These are phyloP conservation scores for Salinomyces thailandicus DNA, from an alignment of 2,329 filamentous ascomycete species.

Conservation along the genomic window DNA sequence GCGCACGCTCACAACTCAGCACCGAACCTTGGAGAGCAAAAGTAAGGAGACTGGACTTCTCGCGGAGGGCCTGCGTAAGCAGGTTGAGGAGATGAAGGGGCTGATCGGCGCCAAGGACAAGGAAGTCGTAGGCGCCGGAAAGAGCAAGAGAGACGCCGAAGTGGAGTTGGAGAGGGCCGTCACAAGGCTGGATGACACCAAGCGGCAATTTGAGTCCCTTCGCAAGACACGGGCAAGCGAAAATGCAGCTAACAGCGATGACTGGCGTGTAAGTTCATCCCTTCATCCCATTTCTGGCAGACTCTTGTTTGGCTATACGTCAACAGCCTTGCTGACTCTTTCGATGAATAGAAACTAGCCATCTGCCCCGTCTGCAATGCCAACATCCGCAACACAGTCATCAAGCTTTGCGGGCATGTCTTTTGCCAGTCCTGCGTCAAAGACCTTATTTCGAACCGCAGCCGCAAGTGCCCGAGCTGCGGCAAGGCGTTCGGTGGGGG, in stretches of 20 bases:
- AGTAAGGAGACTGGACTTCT: conserved; percentile 59
- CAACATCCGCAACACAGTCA: conserved; percentile 85
- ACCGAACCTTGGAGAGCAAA: conserved; percentile 63
- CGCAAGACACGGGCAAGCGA: conserved; percentile 59
- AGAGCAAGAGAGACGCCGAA: conserved; percentile 50
- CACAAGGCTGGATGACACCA: conserved; percentile 62
- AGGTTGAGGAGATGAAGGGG: conserved; percentile 66
- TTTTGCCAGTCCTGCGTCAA: conserved; percentile 90
- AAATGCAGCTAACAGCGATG: conserved; percentile 62
- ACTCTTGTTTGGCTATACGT: background rate
- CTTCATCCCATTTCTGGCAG: background rate
- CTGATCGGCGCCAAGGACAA: conserved; percentile 67
- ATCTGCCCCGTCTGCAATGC: conserved; percentile 87
- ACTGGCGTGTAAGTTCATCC: conserved; percentile 65
- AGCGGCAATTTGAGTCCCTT: conserved; percentile 77
- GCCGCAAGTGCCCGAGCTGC: conserved; percentile 92
- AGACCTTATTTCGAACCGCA: conserved; percentile 76
- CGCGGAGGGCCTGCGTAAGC: conserved; percentile 61
- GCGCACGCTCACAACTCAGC: conserved; percentile 57
- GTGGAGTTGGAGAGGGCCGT: conserved; percentile 70
- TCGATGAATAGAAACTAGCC: conserved; percentile 61
- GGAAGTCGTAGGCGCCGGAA: conserved; percentile 53
- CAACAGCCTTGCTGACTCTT: no score
- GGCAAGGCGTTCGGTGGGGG: conserved; percentile 82
- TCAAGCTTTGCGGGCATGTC: conserved; percentile 90